Evolutionary conservation across 768 basidiomycete genomes (phyloP).

Genomic region (Kwoniella pini): DNA sequence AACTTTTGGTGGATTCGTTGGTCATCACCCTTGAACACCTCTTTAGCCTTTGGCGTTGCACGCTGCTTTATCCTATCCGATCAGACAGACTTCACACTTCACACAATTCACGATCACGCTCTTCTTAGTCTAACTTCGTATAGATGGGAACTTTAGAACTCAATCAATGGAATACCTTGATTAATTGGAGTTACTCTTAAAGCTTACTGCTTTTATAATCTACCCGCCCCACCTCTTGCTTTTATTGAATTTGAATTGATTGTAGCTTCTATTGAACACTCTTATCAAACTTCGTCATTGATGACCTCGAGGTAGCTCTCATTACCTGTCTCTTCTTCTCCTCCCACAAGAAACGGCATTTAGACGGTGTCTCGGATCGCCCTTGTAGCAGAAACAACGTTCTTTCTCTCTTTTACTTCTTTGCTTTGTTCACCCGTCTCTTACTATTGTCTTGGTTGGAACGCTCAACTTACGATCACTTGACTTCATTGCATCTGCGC

Average conservation of each 20-base stretch:
- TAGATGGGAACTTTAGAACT: background rate
- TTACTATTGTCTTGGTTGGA: slow-evolving; percentile 10
- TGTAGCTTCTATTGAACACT: slow-evolving; percentile 13
- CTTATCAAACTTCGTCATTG: background rate
- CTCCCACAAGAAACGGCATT: slow-evolving; percentile 8
- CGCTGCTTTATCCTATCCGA: slow-evolving; percentile 19
- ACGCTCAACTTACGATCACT: slow-evolving; percentile 14
- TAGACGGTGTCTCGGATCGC: slow-evolving; percentile 15
- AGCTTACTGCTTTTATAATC: slow-evolving; percentile 9
- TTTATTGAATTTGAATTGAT: slow-evolving; percentile 2
- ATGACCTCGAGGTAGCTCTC: slow-evolving; percentile 16
- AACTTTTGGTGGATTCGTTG: slow-evolving; percentile 1
- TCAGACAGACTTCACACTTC: background rate
- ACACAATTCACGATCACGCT: slow-evolving; percentile 4
- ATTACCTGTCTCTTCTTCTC: background rate
- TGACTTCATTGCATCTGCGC: slow-evolving; percentile 1
- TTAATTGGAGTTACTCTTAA: slow-evolving; percentile 15
- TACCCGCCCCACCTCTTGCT: slow-evolving; percentile 6
- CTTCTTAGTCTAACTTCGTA: background rate
- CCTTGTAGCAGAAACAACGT: slow-evolving; percentile 8
- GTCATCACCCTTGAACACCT: slow-evolving; percentile 5
- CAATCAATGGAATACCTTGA: background rate
- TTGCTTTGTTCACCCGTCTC: background rate
- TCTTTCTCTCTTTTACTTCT: slow-evolving; percentile 7
- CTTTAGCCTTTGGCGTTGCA: slow-evolving; percentile 28